Conservation (phyloP, 2,329 filamentous ascomycete genomes). For the Talaromyces sp. region DNA sequence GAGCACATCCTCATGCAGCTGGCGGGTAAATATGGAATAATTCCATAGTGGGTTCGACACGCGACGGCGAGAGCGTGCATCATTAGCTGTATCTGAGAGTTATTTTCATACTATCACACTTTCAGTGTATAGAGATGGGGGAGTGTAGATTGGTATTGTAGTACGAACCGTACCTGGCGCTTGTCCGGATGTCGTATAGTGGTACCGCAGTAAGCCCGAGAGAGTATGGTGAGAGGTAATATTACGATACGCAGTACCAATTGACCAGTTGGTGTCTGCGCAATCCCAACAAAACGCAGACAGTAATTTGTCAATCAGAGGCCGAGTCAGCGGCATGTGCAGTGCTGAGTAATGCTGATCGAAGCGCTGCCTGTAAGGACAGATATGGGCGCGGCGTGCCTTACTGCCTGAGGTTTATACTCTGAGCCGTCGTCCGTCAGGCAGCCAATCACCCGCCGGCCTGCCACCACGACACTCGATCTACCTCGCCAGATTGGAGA, state of each 20-base stretch:
- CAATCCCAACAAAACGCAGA: conserved; percentile 12
- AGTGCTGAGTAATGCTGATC: neutral
- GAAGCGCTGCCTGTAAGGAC: neutral
- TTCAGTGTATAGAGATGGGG: neutral
- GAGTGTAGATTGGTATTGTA: neutral
- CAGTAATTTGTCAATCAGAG: conserved; percentile 11
- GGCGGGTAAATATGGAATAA: conserved; percentile 2
- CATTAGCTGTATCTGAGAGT: conserved; percentile 2
- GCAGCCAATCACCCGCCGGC: conserved; percentile 9
- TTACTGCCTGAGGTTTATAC: neutral
- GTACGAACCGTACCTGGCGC: conserved; percentile 1
- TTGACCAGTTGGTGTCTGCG: neutral
- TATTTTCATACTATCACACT: neutral
- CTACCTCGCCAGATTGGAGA: conserved; percentile 3
- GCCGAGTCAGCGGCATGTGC: conserved; percentile 13
- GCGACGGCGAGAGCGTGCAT: neutral
- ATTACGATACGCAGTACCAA: neutral
- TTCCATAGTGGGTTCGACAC: neutral
- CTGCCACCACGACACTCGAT: conserved; percentile 14
- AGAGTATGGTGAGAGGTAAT: neutral
- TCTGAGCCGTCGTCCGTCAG: neutral
- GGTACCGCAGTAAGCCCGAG: neutral
- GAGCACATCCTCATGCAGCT: neutral
- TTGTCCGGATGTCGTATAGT: neutral
- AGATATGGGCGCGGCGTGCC: neutral